Evolutionary conservation across 345 rosid genomes (phyloP).

Genomic region (Eucalyptus albens): DNA sequence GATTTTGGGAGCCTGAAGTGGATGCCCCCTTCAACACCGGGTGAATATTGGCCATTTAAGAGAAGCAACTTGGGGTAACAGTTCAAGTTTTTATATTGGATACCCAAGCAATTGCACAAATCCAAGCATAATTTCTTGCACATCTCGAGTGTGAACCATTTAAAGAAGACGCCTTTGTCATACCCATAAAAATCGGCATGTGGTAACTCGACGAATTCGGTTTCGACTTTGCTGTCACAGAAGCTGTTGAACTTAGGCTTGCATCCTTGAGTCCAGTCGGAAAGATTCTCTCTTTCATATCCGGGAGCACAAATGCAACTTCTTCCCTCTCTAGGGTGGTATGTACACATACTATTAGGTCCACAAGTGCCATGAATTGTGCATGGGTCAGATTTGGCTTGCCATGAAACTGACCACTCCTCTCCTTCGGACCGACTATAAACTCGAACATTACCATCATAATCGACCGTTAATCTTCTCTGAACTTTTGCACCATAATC

Average conservation of each 20-base stretch:
- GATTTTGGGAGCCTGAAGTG: not conserved
- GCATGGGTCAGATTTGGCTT: not conserved
- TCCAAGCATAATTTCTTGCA: not conserved
- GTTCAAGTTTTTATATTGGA: not conserved
- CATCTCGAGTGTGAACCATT: fast-evolving
- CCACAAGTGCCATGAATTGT: not conserved
- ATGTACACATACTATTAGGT: not conserved
- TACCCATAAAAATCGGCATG: not conserved
- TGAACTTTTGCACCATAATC: not conserved
- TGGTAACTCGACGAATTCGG: not conserved
- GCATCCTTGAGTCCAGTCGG: not conserved
- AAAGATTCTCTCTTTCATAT: not conserved
- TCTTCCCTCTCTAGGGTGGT: not conserved
- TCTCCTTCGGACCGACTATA: not conserved
- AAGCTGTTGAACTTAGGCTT: not conserved
- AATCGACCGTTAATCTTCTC: not conserved
- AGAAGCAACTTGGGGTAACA: not conserved
- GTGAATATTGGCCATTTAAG: not conserved
- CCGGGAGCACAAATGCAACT: not conserved
- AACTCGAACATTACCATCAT: not conserved
- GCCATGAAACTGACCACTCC: not conserved
- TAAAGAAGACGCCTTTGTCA: not conserved
- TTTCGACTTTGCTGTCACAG: not conserved
- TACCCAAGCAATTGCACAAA: not conserved
- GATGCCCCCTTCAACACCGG: not conserved